Percentiles rank a stretch among this genome's conserved stretches.
phyloP scores from a whole-genome alignment of 768 basidiomycete species.

The Calocybe indica region DNA sequence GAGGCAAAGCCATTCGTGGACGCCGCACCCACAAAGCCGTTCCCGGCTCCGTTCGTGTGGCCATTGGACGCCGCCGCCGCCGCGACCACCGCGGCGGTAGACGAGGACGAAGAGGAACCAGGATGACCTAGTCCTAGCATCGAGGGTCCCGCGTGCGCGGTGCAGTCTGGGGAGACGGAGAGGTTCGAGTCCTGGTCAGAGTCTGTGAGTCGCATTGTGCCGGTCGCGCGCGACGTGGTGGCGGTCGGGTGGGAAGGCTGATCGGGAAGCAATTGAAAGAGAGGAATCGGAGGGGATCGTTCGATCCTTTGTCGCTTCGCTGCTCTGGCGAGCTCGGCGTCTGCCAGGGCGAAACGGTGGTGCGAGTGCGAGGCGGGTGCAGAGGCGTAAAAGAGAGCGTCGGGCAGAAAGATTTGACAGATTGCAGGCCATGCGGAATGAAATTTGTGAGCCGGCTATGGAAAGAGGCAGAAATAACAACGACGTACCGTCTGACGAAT shows the following conservation, averaged over 20 bases:
- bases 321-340: conserved; percentile 49
- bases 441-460: conserved; percentile 11
- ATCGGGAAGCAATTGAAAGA: conserved; percentile 22
- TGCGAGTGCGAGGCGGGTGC: neutral
- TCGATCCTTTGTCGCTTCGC: conserved; percentile 67
- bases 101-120: no score
- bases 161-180: conserved; percentile 37
- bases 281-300: conserved; percentile 28
- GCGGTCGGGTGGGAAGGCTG: conserved; percentile 20
- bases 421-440: no score
- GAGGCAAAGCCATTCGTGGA: conserved; percentile 27
- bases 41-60: conserved; percentile 34
- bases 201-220: conserved; percentile 48
- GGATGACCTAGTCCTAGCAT: conserved; percentile 30
- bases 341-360: conserved; percentile 22
- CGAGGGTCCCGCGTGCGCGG: conserved; percentile 49
- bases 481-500: no score
- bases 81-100: conserved; percentile 11
- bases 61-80: conserved; percentile 24
- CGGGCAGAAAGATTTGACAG: no score
- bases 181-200: conserved; percentile 41
- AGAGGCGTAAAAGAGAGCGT: neutral
- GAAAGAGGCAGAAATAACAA: no score
- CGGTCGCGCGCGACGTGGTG: conserved; percentile 19
- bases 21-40: conserved; percentile 18